These are phyloP conservation scores for Curvularia sp. DNA, from an alignment of 2,329 filamentous ascomycete species.

Conservation along the genomic window DNA sequence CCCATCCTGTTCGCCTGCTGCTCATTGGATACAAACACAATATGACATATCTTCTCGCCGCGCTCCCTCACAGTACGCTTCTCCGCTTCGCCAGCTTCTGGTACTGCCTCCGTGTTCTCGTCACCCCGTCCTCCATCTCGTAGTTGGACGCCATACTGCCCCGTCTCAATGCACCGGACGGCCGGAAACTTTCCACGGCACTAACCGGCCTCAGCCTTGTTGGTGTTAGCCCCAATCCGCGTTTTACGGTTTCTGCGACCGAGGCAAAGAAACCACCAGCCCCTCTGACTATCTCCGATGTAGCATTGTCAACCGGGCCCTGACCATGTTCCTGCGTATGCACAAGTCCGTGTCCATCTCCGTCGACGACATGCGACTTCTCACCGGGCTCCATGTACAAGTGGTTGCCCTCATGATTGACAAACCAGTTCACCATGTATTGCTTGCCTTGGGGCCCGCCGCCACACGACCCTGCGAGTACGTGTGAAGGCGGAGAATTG, in stretches of 20 bases:
- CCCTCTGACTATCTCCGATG: background rate
- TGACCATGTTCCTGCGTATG: conserved; percentile 20
- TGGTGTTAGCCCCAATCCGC: conserved; percentile 18
- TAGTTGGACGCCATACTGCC: conserved; percentile 36
- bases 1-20: background rate
- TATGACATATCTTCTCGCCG: background rate
- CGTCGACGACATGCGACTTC: conserved; percentile 32
- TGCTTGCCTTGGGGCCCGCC: conserved; percentile 62
- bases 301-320: conserved; percentile 3
- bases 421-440: conserved; percentile 56
- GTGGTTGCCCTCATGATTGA: conserved; percentile 59
- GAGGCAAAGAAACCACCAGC: conserved; percentile 9
- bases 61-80: conserved; percentile 42
- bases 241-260: conserved; percentile 14
- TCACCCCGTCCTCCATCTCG: conserved; percentile 47
- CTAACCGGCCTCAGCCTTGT: conserved; percentile 31
- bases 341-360: conserved; percentile 20
- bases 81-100: conserved; percentile 47
- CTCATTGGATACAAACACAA: conserved; percentile 1
- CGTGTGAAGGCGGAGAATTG: conserved; percentile 64
- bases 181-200: conserved; percentile 26
- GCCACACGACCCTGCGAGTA: conserved; percentile 64
- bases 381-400: conserved; percentile 60
- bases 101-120: conserved; percentile 45
- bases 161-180: conserved; percentile 24